These are phyloP conservation scores for Phylloporus sp. DNA, from an alignment of 768 basidiomycete genomes.

Conservation along the genomic window DNA sequence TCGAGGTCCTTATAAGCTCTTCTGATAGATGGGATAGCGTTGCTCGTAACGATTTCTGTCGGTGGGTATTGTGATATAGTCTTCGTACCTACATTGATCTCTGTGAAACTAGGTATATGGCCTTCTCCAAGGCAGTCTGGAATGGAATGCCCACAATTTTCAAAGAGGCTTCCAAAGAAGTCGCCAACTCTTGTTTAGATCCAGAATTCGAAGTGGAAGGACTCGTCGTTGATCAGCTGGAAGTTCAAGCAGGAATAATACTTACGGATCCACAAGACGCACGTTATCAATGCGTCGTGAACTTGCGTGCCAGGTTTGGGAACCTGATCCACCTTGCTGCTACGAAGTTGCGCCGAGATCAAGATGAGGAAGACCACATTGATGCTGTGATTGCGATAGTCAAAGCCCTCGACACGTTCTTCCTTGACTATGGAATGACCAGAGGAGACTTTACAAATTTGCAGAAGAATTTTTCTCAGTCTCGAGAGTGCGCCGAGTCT, in stretches of 20 bases:
- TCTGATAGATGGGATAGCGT: conserved; percentile 60
- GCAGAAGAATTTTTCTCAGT: conserved; percentile 44
- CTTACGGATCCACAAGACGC: conserved; percentile 71
- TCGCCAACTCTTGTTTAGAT: conserved; percentile 56
- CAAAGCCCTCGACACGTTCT: conserved; percentile 70
- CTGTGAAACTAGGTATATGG: conserved; percentile 49
- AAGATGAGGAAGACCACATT: conserved; percentile 74
- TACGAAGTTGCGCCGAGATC: conserved; percentile 53
- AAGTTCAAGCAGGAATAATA: conserved; percentile 70
- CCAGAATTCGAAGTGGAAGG: conserved; percentile 62
- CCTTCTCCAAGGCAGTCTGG: conserved; percentile 73
- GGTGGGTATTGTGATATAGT: conserved; percentile 39
- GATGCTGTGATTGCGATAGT: conserved; percentile 77
- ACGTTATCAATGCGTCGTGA: conserved; percentile 61
- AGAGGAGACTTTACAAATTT: conserved; percentile 55
- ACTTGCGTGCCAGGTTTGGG: conserved; percentile 63
- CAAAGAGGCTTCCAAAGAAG: conserved; percentile 53
- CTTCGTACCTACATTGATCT: conserved; percentile 1
- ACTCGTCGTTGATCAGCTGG: conserved; percentile 61
- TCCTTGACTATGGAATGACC: conserved; percentile 67
- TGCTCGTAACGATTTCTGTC: conserved; percentile 79
- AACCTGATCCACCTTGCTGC: conserved; percentile 66
- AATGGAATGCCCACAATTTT: conserved; percentile 69
- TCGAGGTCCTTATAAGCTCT: conserved; percentile 57
- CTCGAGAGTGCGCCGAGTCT: conserved; percentile 23